Conservation (phyloP, 2,329 filamentous ascomycete genomes). For the Mariannaea elegans region DNA sequence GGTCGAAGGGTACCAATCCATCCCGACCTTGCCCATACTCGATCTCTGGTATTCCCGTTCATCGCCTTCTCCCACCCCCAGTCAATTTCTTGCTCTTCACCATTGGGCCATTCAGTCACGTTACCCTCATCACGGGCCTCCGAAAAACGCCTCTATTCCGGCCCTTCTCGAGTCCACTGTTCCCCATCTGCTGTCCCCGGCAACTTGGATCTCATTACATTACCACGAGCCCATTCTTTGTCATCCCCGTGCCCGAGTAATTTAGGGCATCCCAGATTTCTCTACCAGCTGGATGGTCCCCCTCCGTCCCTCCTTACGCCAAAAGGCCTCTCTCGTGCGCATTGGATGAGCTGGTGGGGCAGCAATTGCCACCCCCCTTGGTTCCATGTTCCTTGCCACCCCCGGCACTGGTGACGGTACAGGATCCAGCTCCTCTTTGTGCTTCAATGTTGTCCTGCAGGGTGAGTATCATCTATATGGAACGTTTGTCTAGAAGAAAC, state of each 20-base stretch:
- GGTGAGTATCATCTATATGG: background rate
- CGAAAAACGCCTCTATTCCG: background rate
- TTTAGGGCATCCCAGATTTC: no score
- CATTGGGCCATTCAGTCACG: background rate
- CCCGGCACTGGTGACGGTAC: no score
- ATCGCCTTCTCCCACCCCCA: no score
- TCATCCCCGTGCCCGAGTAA: background rate
- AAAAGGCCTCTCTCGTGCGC: no score
- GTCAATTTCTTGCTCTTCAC: no score
- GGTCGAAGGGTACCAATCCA: no score
- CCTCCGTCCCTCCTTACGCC: background rate
- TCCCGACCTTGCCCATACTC: no score
- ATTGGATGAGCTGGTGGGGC: background rate
- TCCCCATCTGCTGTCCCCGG: background rate
- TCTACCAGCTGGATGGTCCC: background rate
- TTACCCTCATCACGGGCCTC: background rate
- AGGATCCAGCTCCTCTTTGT: background rate
- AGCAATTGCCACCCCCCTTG: background rate
- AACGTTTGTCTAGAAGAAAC: background rate
- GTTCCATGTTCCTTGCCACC: background rate
- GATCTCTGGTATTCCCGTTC: no score
- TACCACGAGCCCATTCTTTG: background rate
- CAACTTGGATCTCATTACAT: background rate
- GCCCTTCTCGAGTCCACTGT: background rate
- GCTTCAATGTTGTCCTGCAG: background rate